A percentile compares a stretch with the other conserved stretches of the same genome.
These are phyloP conservation scores for Rhodamnia rubescens DNA, from an alignment of 345 rosid genomes.

Conservation along the genomic window DNA sequence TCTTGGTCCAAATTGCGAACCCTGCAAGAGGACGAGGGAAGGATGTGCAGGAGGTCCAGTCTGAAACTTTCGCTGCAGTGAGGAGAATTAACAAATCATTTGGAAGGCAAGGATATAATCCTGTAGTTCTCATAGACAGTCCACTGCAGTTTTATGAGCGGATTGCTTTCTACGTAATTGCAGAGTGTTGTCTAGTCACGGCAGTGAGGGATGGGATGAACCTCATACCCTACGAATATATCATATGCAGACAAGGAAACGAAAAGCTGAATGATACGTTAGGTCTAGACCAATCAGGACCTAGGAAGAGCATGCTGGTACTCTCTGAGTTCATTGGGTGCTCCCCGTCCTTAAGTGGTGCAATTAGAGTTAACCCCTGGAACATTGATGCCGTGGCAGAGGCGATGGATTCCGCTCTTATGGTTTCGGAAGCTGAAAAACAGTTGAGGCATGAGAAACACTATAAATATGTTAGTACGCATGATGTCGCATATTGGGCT, in stretches of 20 bases:
- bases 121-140: conserved; percentile 59
- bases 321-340: conserved; percentile 91
- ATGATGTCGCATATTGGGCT: conserved; percentile 95
- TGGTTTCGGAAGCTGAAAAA: conserved; percentile 62
- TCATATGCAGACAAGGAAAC: conserved; percentile 78
- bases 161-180: conserved; percentile 79
- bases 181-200: conserved; percentile 91
- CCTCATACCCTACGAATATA: conserved; percentile 84
- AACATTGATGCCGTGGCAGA: conserved; percentile 80
- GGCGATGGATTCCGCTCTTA: conserved; percentile 75
- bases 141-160: conserved; percentile 84
- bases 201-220: conserved; percentile 98
- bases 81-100: conserved; percentile 60
- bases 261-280: conserved; percentile 46
- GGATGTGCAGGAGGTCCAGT: conserved; percentile 73
- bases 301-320: conserved; percentile 85
- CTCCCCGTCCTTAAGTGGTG: conserved; percentile 86
- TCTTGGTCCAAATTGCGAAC: conserved; percentile 89
- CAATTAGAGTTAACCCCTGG: conserved; percentile 94
- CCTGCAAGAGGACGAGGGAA: conserved; percentile 94
- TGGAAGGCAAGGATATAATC: conserved; percentile 70
- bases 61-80: conserved; percentile 64
- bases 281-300: conserved; percentile 28
- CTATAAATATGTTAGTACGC: conserved; percentile 79
- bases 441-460: conserved; percentile 92